phyloP scores from a whole-genome alignment of 164 flowering plant genomes.

The Sextonia rubra region DNA sequence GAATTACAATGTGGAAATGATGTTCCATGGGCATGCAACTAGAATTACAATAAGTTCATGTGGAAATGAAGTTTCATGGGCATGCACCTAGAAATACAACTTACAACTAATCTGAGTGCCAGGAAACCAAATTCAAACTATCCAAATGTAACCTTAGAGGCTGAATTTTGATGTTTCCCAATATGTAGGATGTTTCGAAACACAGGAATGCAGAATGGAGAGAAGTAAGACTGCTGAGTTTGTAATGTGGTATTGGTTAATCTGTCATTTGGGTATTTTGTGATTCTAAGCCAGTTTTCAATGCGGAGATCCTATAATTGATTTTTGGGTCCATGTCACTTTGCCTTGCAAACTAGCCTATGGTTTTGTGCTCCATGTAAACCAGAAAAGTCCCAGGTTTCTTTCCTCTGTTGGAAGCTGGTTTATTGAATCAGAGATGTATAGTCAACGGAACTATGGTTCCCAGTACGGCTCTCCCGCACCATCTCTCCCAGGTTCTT shows the following conservation, averaged over 20 bases:
- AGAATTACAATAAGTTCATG: too few relatives aligned
- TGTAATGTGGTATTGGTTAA: not conserved
- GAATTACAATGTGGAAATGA: too few relatives aligned
- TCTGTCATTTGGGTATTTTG: not conserved
- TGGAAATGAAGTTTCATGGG: too few relatives aligned
- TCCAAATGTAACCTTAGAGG: not conserved
- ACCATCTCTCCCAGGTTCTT: slow-evolving; percentile 12
- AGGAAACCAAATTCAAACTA: too few relatives aligned
- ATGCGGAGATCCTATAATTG: not conserved
- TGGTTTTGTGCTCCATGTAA: not conserved
- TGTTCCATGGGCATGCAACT: too few relatives aligned
- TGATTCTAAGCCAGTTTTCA: not conserved
- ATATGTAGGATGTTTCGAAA: not conserved
- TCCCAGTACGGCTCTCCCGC: slow-evolving; percentile 33
- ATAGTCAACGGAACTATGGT: slow-evolving; percentile 43
- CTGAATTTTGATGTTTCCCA: too few relatives aligned
- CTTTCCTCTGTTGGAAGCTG: not conserved
- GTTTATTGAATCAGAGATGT: slow-evolving; percentile 24
- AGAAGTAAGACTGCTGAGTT: not conserved
- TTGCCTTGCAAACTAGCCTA: too few relatives aligned
- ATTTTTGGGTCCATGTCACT: too few relatives aligned
- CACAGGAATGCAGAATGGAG: not conserved
- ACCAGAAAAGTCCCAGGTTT: not conserved
- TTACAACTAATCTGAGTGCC: too few relatives aligned
- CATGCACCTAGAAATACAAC: too few relatives aligned